phyloP scores from a whole-genome alignment of 2,329 filamentous ascomycete genomes.

The Myrmaecium sp. region DNA sequence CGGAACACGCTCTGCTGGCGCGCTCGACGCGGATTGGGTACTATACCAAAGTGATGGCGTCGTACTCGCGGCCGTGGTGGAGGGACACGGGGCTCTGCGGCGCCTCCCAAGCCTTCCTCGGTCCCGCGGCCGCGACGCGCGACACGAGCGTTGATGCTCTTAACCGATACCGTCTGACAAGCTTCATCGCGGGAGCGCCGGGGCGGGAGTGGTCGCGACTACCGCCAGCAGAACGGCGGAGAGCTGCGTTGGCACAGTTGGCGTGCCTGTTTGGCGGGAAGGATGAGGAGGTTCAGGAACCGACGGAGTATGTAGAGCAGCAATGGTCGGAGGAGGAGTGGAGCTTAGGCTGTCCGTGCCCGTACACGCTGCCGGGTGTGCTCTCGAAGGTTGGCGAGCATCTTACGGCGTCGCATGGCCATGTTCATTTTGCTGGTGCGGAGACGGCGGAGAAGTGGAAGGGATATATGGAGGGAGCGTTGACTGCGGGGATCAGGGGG shows the following conservation, averaged over 20 bases:
- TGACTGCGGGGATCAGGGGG: slow-evolving; percentile 31
- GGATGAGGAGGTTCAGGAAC: slow-evolving; percentile 4
- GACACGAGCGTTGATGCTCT: slow-evolving; percentile 13
- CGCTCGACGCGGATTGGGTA: slow-evolving; percentile 26
- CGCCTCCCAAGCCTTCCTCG: slow-evolving; percentile 24
- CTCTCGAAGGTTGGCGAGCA: slow-evolving; percentile 7
- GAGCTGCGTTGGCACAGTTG: slow-evolving; percentile 20
- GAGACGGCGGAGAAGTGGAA: slow-evolving; percentile 37
- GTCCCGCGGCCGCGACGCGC: slow-evolving; percentile 12
- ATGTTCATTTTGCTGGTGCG: slow-evolving; percentile 37
- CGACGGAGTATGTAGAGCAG: slow-evolving; percentile 11
- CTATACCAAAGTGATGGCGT: slow-evolving; percentile 35
- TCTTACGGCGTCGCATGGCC: slow-evolving; percentile 11
- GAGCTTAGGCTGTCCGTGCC: slow-evolving; percentile 1
- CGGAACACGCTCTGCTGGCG: slow-evolving; percentile 20
- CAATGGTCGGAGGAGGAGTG: slow-evolving; percentile 14
- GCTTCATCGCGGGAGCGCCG: slow-evolving; percentile 23
- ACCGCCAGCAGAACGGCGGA: slow-evolving; percentile 11
- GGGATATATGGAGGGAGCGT: slow-evolving; percentile 42
- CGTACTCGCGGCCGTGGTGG: slow-evolving; percentile 33
- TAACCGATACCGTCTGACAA: slow-evolving; percentile 20
- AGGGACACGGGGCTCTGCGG: slow-evolving; percentile 27
- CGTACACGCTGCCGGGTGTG: slow-evolving; percentile 3
- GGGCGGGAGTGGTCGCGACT: slow-evolving; percentile 21
- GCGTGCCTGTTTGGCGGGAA: too few relatives aligned